Evolutionary conservation across 176 grass and related monocot genomes (phyloP).

Genomic region (Poa annua): DNA sequence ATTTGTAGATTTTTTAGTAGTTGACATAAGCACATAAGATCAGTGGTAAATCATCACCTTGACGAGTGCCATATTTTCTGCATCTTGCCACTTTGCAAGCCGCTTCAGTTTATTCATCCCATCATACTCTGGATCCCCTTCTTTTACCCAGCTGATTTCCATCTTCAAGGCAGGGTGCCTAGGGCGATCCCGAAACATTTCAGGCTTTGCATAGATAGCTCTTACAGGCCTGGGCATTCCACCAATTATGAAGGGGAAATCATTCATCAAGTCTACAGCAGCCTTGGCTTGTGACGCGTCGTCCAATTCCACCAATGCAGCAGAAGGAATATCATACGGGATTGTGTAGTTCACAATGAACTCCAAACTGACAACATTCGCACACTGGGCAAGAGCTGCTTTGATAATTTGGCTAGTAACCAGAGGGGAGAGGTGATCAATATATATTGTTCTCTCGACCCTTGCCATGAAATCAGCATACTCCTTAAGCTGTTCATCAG

Average conservation of each 20-base stretch:
- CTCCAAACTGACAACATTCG: constrained; percentile 48
- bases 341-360: constrained; percentile 70
- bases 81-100: constrained; percentile 56
- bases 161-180: constrained; percentile 45
- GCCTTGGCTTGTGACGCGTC: constrained; percentile 44
- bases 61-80: constrained; percentile 56
- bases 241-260: constrained; percentile 67
- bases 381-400: constrained; percentile 66
- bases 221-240: constrained; percentile 69
- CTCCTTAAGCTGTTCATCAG: constrained; percentile 43
- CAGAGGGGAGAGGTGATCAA: constrained; percentile 63
- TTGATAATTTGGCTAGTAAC: constrained; percentile 50
- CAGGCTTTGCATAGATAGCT: constrained; percentile 33
- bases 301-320: constrained; percentile 52
- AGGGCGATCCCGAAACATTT: constrained; percentile 57
- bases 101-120: constrained; percentile 37
- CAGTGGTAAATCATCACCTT: constrained; percentile 51
- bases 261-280: constrained; percentile 44
- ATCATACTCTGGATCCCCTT: constrained; percentile 45
- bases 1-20: background rate
- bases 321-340: constrained; percentile 48
- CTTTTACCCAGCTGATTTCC: constrained; percentile 47
- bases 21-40: background rate
- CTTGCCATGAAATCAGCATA: constrained; percentile 59
- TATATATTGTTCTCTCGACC: constrained; percentile 54